phyloP scores from a whole-genome alignment of 345 rosid species.

The Raphanus raphanistrum region DNA sequence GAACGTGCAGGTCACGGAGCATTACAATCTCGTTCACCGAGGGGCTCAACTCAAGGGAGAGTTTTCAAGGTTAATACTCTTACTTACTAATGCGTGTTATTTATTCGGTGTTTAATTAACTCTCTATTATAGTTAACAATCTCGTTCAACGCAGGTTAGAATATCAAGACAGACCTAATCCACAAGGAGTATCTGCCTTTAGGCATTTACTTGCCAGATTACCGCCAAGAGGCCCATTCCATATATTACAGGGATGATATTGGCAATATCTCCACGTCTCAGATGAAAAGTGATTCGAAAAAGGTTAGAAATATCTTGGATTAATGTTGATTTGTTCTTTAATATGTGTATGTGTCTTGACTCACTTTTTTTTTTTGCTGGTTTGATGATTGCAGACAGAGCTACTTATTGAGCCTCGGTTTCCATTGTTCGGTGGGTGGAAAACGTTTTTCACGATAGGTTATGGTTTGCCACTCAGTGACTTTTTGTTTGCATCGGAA shows the following conservation, averaged over 20 bases:
- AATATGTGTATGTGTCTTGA: constrained; percentile 32
- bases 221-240: constrained; percentile 95
- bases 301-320: constrained; percentile 55
- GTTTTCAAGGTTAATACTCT: constrained; percentile 65
- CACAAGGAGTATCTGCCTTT: constrained; percentile 74
- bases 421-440: constrained; percentile 98
- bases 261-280: constrained; percentile 99
- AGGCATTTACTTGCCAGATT: constrained; percentile 69
- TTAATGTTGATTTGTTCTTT: not conserved
- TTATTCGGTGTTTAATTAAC: not conserved
- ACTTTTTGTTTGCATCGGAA: constrained; percentile 71
- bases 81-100: not conserved
- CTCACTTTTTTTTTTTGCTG: not conserved
- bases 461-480: constrained; percentile 85
- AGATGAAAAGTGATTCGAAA: constrained; percentile 69
- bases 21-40: constrained; percentile 69
- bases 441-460: constrained; percentile 92
- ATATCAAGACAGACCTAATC: constrained; percentile 69
- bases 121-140: not conserved
- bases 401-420: constrained; percentile 84
- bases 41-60: constrained; percentile 92
- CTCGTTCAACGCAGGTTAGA: constrained; percentile 43
- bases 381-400: constrained; percentile 74
- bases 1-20: constrained; percentile 82
- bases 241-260: constrained; percentile 90